Percentiles rank a stretch among this genome's conserved stretches.
Conservation (phyloP, 2,329 filamentous ascomycete genomes). For the Knoxdaviesia capensis region DNA sequence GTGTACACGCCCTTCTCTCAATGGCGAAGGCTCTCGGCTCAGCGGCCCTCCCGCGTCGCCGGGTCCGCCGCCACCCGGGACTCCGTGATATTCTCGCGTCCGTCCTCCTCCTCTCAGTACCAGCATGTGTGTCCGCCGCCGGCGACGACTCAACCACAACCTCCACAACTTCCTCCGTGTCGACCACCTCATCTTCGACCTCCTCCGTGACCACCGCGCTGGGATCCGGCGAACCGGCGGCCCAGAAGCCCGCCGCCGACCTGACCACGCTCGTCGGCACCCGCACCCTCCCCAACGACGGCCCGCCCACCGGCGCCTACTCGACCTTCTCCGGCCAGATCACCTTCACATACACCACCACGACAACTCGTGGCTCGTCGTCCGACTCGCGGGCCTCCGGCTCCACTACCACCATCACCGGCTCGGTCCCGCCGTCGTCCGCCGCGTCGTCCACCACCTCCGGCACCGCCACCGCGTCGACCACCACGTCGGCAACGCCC, state of each 20-base stretch:
- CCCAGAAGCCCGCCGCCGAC: constrained; percentile 3
- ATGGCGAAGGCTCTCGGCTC: background rate
- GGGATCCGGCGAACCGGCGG: background rate
- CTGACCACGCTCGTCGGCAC: constrained; percentile 17
- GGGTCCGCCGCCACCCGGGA: no score
- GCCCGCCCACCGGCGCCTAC: constrained; percentile 24
- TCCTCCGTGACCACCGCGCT: background rate
- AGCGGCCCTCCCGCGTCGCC: background rate
- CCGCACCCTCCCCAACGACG: constrained; percentile 16
- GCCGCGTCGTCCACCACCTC: constrained; percentile 11
- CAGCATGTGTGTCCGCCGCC: background rate
- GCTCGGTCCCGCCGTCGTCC: constrained; percentile 20
- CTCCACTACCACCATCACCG: constrained; percentile 21
- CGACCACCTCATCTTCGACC: background rate
- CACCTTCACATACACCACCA: constrained; percentile 11
- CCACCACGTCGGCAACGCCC: constrained; percentile 22
- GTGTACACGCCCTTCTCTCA: background rate
- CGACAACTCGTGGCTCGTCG: constrained; percentile 9
- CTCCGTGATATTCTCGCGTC: background rate
- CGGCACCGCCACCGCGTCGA: constrained; percentile 19
- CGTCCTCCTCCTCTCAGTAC: background rate
- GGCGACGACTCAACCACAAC: background rate
- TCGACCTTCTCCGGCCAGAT: constrained; percentile 20
- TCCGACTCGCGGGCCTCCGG: constrained; percentile 10
- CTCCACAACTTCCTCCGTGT: background rate